Evolutionary conservation across 2,329 filamentous ascomycete genomes (phyloP), one percentile per base, ranked within the genome.

Genomic region (Tolypocladium paradoxum): DNA sequence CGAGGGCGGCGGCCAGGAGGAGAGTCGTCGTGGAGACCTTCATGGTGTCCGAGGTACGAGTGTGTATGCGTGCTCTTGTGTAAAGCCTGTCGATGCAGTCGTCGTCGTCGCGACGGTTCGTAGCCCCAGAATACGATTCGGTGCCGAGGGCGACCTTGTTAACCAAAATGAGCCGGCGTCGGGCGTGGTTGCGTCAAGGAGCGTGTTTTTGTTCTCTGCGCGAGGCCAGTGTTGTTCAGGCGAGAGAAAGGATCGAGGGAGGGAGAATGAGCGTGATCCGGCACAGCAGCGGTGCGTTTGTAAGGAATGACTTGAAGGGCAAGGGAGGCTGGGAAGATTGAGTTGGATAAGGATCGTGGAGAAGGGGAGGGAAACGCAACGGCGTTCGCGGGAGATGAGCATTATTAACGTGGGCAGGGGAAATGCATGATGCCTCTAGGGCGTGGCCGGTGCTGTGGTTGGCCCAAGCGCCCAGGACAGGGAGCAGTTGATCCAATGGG

Each of bases 21-120:
- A 72, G 48, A 45, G 67, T 56, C 52, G 70, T 61, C 24, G 67
- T 55, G 31, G 71, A 66, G 63, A 73, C 62, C 67, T 74, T 74
- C 72, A 75, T 74, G 51, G 57, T 70, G 58, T 49, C 45, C 52
- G 49, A 50, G 12, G 31, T 29, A 22, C 3, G 33, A 34, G 33
- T 16, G 33, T 49, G 40, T 33, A 22, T 33, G 35, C 35, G 54
- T 53, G 49, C 14, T n/a, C 29, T 33, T 22, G 24, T 3, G 8
- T 29, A 31, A 20, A 18, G 18, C 8, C 16, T 31, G 43, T 6
- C 12, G 43, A 11, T n/a, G 43, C 7, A 18, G 27, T 31, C 6
- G 36, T 36, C 40, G 34, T 22, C 14, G 34, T 22, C 6, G 6
- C 1, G 16, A 16, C 14, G 29, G 24, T 18, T 55, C 24, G 24